Conservation (phyloP, 2,329 filamentous ascomycete genomes). For the Lecanicillium sp. region DNA sequence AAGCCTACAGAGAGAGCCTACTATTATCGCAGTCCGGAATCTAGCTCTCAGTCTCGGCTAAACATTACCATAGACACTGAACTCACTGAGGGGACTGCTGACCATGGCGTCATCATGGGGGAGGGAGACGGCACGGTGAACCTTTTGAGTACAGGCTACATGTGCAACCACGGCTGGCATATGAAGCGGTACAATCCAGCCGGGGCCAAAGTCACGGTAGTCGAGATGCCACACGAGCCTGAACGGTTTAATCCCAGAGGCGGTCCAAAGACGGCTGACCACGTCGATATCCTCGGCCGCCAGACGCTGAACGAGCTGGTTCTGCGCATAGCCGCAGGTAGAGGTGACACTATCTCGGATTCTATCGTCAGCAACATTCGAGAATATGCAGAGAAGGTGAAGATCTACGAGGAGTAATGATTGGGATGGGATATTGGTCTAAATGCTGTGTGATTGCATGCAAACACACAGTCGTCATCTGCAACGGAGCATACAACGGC, state of each 20-base stretch:
- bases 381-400: constrained; percentile 75
- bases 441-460: no score
- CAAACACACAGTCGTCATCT: no score
- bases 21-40: constrained; percentile 70
- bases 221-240: constrained; percentile 95
- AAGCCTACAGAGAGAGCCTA: constrained; percentile 91
- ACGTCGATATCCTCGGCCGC: constrained; percentile 91
- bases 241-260: constrained; percentile 81
- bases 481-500: no score
- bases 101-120: constrained; percentile 90
- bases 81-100: constrained; percentile 51
- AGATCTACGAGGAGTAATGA: constrained; percentile 69
- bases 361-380: constrained; percentile 73
- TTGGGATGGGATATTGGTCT: no score
- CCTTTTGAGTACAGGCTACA: constrained; percentile 85
- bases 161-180: constrained; percentile 93
- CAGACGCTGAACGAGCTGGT: constrained; percentile 88
- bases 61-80: constrained; percentile 69
- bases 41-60: constrained; percentile 55
- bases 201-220: constrained; percentile 70
- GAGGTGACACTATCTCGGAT: constrained; percentile 70
- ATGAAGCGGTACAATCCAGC: constrained; percentile 92
- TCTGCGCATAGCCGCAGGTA: constrained; percentile 75
- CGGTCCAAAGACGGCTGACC: constrained; percentile 68
- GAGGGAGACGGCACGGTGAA: constrained; percentile 96